phyloP scores from a whole-genome alignment of 2,329 filamentous ascomycete genomes.

The Coleophoma eucalyptorum region DNA sequence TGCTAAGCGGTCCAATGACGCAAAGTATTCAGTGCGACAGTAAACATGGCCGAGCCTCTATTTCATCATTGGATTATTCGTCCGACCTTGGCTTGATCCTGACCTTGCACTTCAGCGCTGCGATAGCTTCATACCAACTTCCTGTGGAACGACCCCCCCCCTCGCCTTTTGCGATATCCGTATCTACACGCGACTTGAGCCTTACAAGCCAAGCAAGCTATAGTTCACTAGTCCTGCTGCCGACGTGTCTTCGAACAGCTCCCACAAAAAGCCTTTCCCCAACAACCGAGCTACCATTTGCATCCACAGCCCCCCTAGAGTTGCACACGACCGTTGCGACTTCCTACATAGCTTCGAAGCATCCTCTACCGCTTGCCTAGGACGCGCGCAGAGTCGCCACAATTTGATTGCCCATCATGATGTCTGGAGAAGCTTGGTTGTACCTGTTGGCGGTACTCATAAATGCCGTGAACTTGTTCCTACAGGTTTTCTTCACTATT shows the following conservation, averaged over 20 bases:
- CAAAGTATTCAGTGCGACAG: neutral
- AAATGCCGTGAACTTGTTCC: constrained; percentile 99
- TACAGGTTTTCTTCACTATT: constrained; percentile 99
- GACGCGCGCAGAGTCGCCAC: constrained; percentile 9
- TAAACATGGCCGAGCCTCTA: constrained; percentile 10
- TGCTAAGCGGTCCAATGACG: constrained; percentile 3
- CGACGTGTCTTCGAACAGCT: neutral
- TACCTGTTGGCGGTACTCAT: constrained; percentile 97
- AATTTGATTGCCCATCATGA: constrained; percentile 40
- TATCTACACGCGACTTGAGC: neutral
- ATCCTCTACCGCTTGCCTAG: neutral
- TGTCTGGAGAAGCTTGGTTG: constrained; percentile 98
- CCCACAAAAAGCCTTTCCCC: constrained; percentile 9
- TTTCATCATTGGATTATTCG: constrained; percentile 16
- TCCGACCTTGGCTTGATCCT: constrained; percentile 7
- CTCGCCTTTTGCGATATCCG: neutral
- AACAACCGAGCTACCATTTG: neutral
- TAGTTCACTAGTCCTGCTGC: neutral
- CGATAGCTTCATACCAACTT: constrained; percentile 12
- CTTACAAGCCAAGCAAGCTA: neutral
- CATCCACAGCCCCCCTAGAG: too few relatives aligned
- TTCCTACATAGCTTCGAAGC: neutral
- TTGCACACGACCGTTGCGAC: neutral
- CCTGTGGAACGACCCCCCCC: neutral
- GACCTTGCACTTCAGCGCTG: constrained; percentile 1